Conservation (phyloP, 257 asterid species). For the Solanum piurae region DNA sequence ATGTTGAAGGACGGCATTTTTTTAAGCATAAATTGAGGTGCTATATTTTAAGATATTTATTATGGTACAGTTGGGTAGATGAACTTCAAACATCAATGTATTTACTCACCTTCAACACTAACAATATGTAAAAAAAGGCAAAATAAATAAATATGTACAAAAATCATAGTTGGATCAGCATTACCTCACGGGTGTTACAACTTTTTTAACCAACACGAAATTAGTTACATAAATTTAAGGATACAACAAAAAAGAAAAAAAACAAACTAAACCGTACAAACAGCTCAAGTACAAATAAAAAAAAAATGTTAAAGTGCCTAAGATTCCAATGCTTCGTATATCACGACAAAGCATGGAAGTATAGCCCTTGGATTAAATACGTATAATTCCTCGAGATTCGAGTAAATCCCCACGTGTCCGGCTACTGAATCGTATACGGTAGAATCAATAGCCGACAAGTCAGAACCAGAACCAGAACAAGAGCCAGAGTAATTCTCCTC, state of each 20-base stretch:
- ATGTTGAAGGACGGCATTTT: neutral
- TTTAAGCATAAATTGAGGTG: neutral
- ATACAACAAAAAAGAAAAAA: neutral
- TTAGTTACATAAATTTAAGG: slow-evolving; percentile 1
- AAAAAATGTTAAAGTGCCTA: neutral
- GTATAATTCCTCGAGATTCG: slow-evolving; percentile 36
- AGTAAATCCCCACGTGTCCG: slow-evolving; percentile 23
- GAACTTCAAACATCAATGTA: neutral
- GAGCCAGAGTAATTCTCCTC: slow-evolving; percentile 9
- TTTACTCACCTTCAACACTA: neutral
- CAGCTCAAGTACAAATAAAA: neutral
- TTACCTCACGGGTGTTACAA: neutral
- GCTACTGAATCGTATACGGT: slow-evolving; percentile 24
- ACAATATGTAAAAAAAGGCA: neutral
- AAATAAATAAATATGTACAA: neutral
- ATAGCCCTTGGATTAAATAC: slow-evolving; percentile 50
- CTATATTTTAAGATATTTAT: neutral
- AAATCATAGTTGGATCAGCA: neutral
- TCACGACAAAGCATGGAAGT: slow-evolving; percentile 48
- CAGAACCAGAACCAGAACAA: neutral
- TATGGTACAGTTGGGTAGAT: neutral
- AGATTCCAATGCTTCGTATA: slow-evolving; percentile 31
- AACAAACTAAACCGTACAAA: slow-evolving; percentile 1
- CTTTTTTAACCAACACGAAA: neutral
- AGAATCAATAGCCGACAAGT: neutral